Base-by-base conservation (phyloP, 73 alveolate genomes). In the Diophrys sp. region DNA sequence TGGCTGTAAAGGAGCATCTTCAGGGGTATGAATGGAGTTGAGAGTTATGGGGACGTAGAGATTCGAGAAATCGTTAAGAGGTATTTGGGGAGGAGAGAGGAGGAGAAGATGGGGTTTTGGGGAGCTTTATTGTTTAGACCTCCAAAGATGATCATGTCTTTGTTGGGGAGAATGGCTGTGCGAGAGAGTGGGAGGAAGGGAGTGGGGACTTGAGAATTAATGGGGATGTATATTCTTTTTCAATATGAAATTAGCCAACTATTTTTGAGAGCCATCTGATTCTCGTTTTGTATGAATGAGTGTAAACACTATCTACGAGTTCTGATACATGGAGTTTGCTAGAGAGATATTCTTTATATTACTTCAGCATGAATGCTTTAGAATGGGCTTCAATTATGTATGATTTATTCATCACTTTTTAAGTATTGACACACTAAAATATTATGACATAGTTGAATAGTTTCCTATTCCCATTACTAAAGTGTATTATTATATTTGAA, bases 181-280 rank as follows among this genome's bases (percentile, higher is more conserved):
- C 88, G 11, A 0, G 88, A 78, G 56, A 85, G 79, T 2, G 93
- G 88, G n/a, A 85, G 54, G 73, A 85, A 85, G 33, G 82, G 84
- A 25, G 68, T 24, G 56, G 56, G 70, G 0, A 74, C 56, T 75
- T 85, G 31, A 29, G 84, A 81, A 72, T 85, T 87, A 0, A 70
- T 56, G 23, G 75, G 54, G 34, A 44, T 88, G 88, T 78, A 29
- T 32, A 78, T 24, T 85, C 88, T 29, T 71, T 71, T 32, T 85
- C 93, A 8, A 85, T 71, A 72, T 85, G 88, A 44, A 78, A 85
- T 67, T 85, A 88, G 0, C 85, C 88, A 2, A 85, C 69, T 30
- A 71, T 78, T 56, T 85, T 85, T 1, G 93, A 56, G 33, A 85
- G 71, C 88, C 93, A 78, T 31, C 93, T 54, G 0, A 54, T 54